Evolutionary conservation across 805 yeast species (phyloP), one percentile per base, ranked within the genome.

Genomic region (Wickerhamomyces xylosicus): DNA sequence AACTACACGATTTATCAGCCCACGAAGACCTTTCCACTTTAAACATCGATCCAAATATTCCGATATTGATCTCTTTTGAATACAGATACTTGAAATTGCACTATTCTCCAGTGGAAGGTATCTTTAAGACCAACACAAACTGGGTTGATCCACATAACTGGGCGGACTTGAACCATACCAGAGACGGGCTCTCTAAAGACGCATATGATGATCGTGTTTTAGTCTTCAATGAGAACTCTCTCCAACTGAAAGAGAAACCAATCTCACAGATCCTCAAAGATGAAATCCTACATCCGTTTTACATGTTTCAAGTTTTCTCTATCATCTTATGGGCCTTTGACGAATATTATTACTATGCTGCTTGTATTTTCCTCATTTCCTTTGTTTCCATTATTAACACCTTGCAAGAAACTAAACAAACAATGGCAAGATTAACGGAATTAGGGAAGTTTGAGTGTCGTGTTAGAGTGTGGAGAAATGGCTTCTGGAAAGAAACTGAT

Each of bases 201-300:
- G 58, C 71, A 2, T 81, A 76, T 48, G 83, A 77, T 37, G 85
- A 80, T 50, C 69, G 98, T 38, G 59, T 62, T 16, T 53, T 69
- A 37, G 86, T 87, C 1, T 92, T 92, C 62, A 95, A 90, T 11
- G 63, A 64, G 21, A 92, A 92, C 57, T 63, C 75, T 21, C 73
- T 92, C 36, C 80, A 81, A 41, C 74, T 92, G 48, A 75, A 76
- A 38, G 90, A 83, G 41, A 90, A 87, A 44, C 56, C 89, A 1
- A 63, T 76, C 1, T 27, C 63, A 0, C 76, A 77, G 53, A 67
- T 92, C 34, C 65, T 92, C 28, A 65, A 82, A 19, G 95, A 86
- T 52, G 98, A 92, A 57, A 85, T 87, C 0, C 62, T 92, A 33
- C 97, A 92, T 58, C 99, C 99, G 1, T 92, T 92, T 56, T 92